Percentiles rank a stretch among this genome's conserved stretches.
These are phyloP conservation scores for Carnegiea gigantea DNA, from an alignment of 179 eudicot genomes.

Conservation along the genomic window DNA sequence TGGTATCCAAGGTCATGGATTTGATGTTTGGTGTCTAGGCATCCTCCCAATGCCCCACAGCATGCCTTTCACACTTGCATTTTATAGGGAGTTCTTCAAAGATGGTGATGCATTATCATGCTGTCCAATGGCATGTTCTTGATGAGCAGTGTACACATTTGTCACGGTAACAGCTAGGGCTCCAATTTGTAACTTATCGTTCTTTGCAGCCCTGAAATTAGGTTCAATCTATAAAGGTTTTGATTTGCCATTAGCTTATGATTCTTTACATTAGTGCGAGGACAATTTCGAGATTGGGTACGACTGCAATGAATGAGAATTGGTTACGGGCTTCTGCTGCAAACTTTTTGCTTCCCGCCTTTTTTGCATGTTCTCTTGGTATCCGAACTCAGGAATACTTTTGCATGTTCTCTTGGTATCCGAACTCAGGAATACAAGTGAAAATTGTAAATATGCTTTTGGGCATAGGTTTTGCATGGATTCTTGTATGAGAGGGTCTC, in stretches of 20 bases:
- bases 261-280: background rate
- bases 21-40: constrained; percentile 86
- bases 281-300: background rate
- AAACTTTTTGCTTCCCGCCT: background rate
- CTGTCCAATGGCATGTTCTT: background rate
- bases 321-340: background rate
- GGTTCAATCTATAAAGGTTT: background rate
- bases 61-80: background rate
- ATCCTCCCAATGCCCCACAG: background rate
- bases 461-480: background rate
- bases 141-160: background rate
- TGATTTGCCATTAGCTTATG: background rate
- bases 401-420: background rate
- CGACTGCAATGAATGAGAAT: background rate
- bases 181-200: background rate
- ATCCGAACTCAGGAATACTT: background rate
- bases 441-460: background rate
- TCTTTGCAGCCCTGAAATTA: background rate
- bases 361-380: background rate
- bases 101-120: constrained; percentile 13
- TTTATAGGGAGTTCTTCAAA: background rate
- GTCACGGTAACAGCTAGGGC: background rate
- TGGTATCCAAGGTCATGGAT: constrained; percentile 77
- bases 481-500: background rate
- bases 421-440: background rate